These are phyloP conservation scores for Candida quercuum DNA, from an alignment of 805 yeast species.

Conservation along the genomic window DNA sequence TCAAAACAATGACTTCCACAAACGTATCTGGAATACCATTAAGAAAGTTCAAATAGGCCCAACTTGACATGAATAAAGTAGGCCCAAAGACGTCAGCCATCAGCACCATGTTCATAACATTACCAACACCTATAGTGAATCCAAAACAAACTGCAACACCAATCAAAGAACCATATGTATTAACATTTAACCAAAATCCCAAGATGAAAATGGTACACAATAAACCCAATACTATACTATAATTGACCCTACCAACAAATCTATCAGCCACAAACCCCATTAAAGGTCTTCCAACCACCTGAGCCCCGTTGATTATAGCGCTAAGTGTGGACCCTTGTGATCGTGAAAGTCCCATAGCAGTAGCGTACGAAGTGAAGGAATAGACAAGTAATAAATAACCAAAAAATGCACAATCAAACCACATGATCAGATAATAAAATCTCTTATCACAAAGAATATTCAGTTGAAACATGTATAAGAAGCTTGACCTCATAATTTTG, in stretches of 20 bases:
- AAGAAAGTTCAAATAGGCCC: constrained; percentile 31
- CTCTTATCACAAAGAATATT: constrained; percentile 25
- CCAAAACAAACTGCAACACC: constrained; percentile 40
- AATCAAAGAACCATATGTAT: constrained; percentile 33
- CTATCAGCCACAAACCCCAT: constrained; percentile 43
- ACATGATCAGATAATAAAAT: constrained; percentile 28
- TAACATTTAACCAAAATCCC: constrained; percentile 42
- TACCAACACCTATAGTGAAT: constrained; percentile 37
- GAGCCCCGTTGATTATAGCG: constrained; percentile 43
- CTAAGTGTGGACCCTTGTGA: constrained; percentile 39
- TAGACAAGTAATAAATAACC: constrained; percentile 40
- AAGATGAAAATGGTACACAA: constrained; percentile 32
- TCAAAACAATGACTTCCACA: constrained; percentile 53
- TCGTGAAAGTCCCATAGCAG: constrained; percentile 41
- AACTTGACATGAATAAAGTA: constrained; percentile 33
- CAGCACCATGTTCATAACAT: constrained; percentile 36
- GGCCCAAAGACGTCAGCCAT: constrained; percentile 35
- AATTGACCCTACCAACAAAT: constrained; percentile 38
- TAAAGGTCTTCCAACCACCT: constrained; percentile 42
- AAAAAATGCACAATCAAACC: constrained; percentile 33
- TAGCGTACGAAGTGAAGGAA: constrained; percentile 41
- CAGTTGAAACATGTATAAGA: constrained; percentile 30
- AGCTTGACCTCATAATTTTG: constrained; percentile 8
- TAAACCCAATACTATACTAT: constrained; percentile 32
- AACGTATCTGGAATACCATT: constrained; percentile 34